phyloP scores from a whole-genome alignment of 192 early-diverging fungal species.

The Pilobolus umbonatus region DNA sequence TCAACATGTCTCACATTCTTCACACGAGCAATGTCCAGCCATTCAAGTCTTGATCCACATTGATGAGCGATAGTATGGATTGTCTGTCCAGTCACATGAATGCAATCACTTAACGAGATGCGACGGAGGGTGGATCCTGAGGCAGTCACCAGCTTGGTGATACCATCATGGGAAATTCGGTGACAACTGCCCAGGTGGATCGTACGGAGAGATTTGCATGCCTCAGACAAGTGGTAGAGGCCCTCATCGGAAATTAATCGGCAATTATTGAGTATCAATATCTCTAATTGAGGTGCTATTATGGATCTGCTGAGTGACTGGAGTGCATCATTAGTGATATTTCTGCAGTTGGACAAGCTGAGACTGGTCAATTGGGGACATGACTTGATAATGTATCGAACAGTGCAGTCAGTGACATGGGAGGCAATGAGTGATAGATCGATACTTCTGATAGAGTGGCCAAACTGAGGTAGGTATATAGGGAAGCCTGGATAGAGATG shows the following conservation, averaged over 20 bases:
- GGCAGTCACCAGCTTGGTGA: constrained; percentile 10
- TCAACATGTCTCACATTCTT: constrained; percentile 17
- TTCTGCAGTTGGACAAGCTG: constrained; percentile 33
- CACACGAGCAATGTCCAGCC: constrained; percentile 39
- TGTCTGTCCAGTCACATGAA: constrained; percentile 17
- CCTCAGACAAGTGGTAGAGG: constrained; percentile 23
- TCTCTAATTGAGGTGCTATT: constrained; percentile 21
- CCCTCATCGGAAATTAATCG: constrained; percentile 35
- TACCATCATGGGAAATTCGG: constrained; percentile 13
- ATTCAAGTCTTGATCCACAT: constrained; percentile 25
- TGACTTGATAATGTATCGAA: constrained; percentile 26
- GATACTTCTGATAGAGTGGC: constrained; percentile 5
- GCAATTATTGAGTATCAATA: constrained; percentile 38
- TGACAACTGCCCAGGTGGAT: constrained; percentile 16
- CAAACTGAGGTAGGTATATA: constrained; percentile 11
- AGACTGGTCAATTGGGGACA: constrained; percentile 38
- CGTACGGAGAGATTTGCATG: constrained; percentile 16
- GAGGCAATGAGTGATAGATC: constrained; percentile 6
- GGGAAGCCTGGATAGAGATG: constrained; percentile 6
- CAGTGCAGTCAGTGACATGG: constrained; percentile 33
- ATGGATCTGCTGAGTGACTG: constrained; percentile 17
- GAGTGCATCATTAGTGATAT: constrained; percentile 36
- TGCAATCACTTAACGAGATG: constrained; percentile 34
- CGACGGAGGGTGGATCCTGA: constrained; percentile 26
- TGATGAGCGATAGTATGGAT: constrained; percentile 19